phyloP scores from a whole-genome alignment of 805 yeast species.

The Suhomyces sp. region DNA sequence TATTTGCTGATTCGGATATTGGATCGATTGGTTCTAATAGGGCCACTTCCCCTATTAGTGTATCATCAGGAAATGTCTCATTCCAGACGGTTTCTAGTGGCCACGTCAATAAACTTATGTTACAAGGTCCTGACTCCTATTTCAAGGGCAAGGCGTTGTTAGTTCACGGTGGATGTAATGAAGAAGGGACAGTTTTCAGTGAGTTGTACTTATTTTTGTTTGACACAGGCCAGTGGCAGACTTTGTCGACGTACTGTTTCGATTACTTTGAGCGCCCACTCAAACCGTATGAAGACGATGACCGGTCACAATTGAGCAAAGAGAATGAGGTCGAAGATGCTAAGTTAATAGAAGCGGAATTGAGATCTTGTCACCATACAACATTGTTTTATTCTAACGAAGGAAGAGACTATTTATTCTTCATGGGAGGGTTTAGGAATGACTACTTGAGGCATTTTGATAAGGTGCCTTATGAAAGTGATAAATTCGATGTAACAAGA shows the following conservation, averaged over 20 bases:
- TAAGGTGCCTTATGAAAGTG: constrained; percentile 26
- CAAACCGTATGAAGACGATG: constrained; percentile 33
- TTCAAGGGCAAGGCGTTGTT: constrained; percentile 31
- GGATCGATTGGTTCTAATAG: constrained; percentile 1
- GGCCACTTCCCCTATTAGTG: constrained; percentile 7
- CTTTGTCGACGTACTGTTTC: constrained; percentile 31
- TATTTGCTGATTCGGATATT: constrained; percentile 11
- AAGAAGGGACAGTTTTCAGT: constrained; percentile 26
- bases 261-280: constrained; percentile 32
- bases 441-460: constrained; percentile 37
- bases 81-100: constrained; percentile 3
- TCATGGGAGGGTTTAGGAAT: constrained; percentile 40
- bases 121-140: constrained; percentile 13
- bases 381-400: constrained; percentile 33
- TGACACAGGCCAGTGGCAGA: constrained; percentile 34
- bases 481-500: constrained; percentile 35
- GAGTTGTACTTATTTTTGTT: constrained; percentile 36
- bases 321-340: constrained; percentile 29
- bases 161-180: constrained; percentile 43
- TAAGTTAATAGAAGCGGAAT: constrained; percentile 37
- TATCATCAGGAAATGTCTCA: constrained; percentile 6
- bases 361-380: constrained; percentile 42
- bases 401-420: constrained; percentile 34
- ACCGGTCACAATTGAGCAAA: constrained; percentile 16
- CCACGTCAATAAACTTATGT: not conserved